A percentile compares a stretch with the other conserved stretches of the same genome.
phyloP scores from a whole-genome alignment of 2,329 filamentous ascomycete genomes.

The Intubia oerlemansii region DNA sequence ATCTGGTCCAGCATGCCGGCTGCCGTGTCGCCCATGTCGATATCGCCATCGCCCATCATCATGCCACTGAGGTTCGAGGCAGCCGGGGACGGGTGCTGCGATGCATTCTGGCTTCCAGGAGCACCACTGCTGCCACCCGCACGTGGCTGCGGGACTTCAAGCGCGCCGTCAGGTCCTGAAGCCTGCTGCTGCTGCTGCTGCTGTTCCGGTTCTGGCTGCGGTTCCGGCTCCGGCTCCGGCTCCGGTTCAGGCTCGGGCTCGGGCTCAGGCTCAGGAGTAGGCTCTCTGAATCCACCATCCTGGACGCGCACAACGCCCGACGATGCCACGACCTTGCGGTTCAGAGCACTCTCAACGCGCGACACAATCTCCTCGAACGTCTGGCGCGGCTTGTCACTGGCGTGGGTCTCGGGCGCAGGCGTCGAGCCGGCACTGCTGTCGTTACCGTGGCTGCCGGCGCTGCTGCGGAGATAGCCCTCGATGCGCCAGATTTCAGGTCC shows the following conservation, averaged over 20 bases:
- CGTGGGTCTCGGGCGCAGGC: slow-evolving; percentile 13
- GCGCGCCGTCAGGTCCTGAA: too few relatives aligned
- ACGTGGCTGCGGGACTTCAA: slow-evolving; percentile 5
- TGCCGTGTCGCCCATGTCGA: slow-evolving; percentile 43
- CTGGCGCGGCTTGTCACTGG: slow-evolving; percentile 25
- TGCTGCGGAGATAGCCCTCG: slow-evolving; percentile 34
- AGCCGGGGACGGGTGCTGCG: slow-evolving; percentile 24
- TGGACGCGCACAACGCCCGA: slow-evolving; percentile 50
- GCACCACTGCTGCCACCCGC: slow-evolving; percentile 8
- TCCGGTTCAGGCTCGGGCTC: too few relatives aligned
- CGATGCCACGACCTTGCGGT: slow-evolving; percentile 41
- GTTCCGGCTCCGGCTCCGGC: slow-evolving; percentile 11
- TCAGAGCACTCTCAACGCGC: slow-evolving; percentile 51
- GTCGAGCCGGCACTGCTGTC: too few relatives aligned
- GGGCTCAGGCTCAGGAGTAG: slow-evolving; percentile 16
- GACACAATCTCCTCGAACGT: slow-evolving; percentile 52
- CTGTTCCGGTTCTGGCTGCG: too few relatives aligned
- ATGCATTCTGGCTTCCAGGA: slow-evolving; percentile 2
- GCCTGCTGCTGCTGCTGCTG: too few relatives aligned
- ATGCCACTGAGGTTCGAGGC: slow-evolving; percentile 34
- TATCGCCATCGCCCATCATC: slow-evolving; percentile 36
- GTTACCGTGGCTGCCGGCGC: too few relatives aligned
- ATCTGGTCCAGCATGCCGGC: slow-evolving; percentile 48
- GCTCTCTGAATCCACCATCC: slow-evolving; percentile 55
- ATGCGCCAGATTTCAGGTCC: slow-evolving; percentile 41